phyloP scores from a whole-genome alignment of 495 filamentous ascomycete species.

The Penicillium angulare region DNA sequence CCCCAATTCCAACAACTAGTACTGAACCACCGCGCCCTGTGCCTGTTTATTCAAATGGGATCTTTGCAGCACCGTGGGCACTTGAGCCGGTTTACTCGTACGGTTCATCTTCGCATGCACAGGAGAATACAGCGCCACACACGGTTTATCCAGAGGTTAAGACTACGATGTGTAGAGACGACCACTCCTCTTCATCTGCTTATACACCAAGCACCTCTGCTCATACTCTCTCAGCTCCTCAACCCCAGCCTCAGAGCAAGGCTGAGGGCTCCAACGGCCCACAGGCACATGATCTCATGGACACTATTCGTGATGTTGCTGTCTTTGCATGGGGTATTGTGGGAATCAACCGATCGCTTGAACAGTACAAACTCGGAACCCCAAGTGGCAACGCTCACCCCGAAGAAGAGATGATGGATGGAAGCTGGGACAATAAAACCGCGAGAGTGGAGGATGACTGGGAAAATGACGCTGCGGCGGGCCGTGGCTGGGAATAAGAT shows the following conservation, averaged over 20 bases:
- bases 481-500: conserved; percentile 4
- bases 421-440: conserved; percentile 2
- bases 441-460: too few species aligned
- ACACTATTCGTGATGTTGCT: conserved; percentile 77
- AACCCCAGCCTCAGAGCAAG: background rate
- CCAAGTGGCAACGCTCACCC: conserved; percentile 60
- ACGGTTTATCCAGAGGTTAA: conserved; percentile 6
- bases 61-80: conserved; percentile 79
- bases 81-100: conserved; percentile 54
- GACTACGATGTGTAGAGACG: conserved; percentile 13
- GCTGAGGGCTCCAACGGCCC: conserved; percentile 39
- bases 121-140: background rate
- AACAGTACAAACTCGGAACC: conserved; percentile 60
- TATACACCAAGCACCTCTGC: conserved; percentile 4
- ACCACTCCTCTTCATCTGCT: background rate
- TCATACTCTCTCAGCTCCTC: background rate
- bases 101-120: conserved; percentile 8
- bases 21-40: conserved; percentile 37
- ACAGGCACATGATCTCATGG: conserved; percentile 63
- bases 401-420: conserved; percentile 30
- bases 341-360: conserved; percentile 77
- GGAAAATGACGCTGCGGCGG: conserved; percentile 7
- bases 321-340: conserved; percentile 50
- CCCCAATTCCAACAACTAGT: conserved; percentile 57
- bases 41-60: conserved; percentile 54